These are phyloP conservation scores for Lophiostoma macrostomum DNA, from an alignment of 495 filamentous ascomycete genomes.

Conservation along the genomic window DNA sequence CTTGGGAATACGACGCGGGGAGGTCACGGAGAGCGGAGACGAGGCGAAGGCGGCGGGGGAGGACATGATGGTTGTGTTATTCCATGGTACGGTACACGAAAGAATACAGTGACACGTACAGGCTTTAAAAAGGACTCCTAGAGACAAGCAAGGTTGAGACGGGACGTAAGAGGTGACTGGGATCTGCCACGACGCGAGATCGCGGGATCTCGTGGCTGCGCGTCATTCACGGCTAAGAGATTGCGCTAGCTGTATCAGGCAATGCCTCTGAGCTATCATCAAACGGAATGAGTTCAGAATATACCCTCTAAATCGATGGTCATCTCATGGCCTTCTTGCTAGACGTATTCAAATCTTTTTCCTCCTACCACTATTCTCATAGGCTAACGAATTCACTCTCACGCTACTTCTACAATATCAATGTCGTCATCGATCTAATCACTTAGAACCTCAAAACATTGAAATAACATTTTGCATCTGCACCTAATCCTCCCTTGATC, in stretches of 20 bases:
- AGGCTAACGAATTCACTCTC: neutral
- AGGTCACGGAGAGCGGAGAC: constrained; percentile 27
- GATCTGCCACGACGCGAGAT: constrained; percentile 18
- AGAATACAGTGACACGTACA: too few species aligned
- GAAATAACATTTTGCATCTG: neutral
- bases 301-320: too few species aligned
- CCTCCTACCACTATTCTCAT: too few species aligned
- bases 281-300: too few species aligned
- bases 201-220: constrained; percentile 25
- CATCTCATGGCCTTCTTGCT: neutral
- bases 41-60: constrained; percentile 39
- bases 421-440: constrained; percentile 8
- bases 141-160: neutral
- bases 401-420: neutral
- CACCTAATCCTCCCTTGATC: neutral
- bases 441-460: neutral
- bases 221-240: constrained; percentile 19
- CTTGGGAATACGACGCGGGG: constrained; percentile 16
- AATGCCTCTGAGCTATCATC: too few species aligned
- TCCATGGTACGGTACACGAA: neutral
- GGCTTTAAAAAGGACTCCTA: too few species aligned
- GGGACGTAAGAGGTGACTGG: neutral
- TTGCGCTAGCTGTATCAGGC: neutral
- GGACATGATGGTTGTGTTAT: constrained; percentile 27
- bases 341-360: too few species aligned